These are phyloP conservation scores for Tillandsia fasciculata DNA, from an alignment of 176 grass and related monocot genomes.

Conservation along the genomic window DNA sequence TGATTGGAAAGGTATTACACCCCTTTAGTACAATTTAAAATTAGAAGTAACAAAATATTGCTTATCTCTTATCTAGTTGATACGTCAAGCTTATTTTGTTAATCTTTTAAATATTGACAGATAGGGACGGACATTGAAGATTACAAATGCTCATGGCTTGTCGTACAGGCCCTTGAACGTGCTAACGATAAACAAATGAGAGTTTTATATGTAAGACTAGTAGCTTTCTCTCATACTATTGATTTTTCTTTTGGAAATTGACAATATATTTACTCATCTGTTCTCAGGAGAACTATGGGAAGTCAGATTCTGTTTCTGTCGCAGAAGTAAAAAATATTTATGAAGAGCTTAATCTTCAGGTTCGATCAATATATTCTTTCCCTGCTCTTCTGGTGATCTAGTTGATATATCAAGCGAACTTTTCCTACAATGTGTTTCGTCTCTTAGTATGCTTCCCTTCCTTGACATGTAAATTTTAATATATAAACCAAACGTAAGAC, in stretches of 20 bases:
- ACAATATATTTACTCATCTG: neutral
- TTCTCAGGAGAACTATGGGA: constrained; percentile 82
- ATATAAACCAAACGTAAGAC: too few relatives aligned
- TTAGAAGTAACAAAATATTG: constrained; percentile 1
- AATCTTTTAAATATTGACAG: constrained; percentile 27
- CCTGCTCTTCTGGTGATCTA: neutral
- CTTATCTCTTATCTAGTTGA: constrained; percentile 2
- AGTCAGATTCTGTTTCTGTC: constrained; percentile 59
- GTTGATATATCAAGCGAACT: neutral
- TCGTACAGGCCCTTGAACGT: constrained; percentile 83
- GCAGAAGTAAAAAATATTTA: constrained; percentile 91
- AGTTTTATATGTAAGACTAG: constrained; percentile 50
- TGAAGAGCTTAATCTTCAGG: constrained; percentile 80
- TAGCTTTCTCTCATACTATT: neutral
- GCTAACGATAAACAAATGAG: constrained; percentile 46
- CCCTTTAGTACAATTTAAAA: neutral
- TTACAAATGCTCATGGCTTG: constrained; percentile 91
- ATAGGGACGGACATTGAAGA: constrained; percentile 99
- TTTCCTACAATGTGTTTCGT: too few relatives aligned
- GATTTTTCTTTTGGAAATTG: constrained; percentile 14
- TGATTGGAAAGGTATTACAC: constrained; percentile 69
- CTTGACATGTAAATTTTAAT: too few relatives aligned
- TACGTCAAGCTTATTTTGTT: constrained; percentile 9
- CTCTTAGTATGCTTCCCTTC: too few relatives aligned
- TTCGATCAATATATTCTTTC: constrained; percentile 22